Base-by-base conservation (phyloP, 2,329 filamentous ascomycete species). In the Elsinoe ampelina region DNA sequence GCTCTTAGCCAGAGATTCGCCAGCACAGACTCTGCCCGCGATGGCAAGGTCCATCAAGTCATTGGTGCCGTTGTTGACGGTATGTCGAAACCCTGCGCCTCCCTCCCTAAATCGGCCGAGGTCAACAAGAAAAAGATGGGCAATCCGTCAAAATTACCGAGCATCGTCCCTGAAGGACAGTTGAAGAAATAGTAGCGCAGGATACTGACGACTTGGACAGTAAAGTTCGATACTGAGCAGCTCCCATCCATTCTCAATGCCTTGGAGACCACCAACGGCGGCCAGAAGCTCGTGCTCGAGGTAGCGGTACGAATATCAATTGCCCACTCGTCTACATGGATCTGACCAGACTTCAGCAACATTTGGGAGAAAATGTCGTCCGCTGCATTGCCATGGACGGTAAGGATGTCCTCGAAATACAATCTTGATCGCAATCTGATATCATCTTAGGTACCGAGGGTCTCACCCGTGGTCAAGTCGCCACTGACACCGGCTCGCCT, bases 311-410 rank as follows among this genome's bases (percentile, higher is more conserved):
- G 84, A 70, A 62, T 65, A 64, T 63, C 61, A 63, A 22, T 54
- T 51, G 20, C 61, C 57, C 60, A 62, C 57, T 54, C 47, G 59
- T 39, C 36, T 55, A 57, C 54, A 22, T 26, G 11, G 30, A 34
- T 59, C 64, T 68, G 63, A 68, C 60, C 55, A 58, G 57, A 52
- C 57, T 58, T 66, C 69, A 96, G 90, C 93, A 98, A 96, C 93
- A 97, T 85, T 80, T 98, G 77, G 93, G 93, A 80, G 89, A 98
- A 82, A 95, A 89, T 82, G 89, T 96, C 73, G 93, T 98, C 76
- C 86, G 93, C 77, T 95, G 89, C 78, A 98, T 98, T 95, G 93
- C 93, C 79, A 98, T 98, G 93, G 93, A 98, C 79, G 93, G 92
- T 95, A 85, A 77, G 83, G 12, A 15, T 17, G 20, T 22, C 32